Base-by-base conservation (phyloP, 139 green algal species). In the Yamagishiella unicocca region DNA sequence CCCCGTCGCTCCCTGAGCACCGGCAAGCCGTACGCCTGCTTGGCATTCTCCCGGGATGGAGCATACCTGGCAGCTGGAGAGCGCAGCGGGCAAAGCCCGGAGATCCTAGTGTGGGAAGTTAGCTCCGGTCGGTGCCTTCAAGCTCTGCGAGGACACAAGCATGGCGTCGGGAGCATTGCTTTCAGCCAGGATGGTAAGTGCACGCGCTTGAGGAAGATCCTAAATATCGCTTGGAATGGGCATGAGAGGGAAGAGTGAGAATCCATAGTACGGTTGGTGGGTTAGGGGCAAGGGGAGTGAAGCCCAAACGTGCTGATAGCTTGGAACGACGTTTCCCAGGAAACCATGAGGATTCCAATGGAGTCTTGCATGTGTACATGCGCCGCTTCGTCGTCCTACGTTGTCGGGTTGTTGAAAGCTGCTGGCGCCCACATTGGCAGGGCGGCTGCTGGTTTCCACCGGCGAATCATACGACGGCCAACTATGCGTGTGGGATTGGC, bases 401-500 rank as follows among this genome's bases (percentile, higher is more conserved):
- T n/a, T n/a, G n/a, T n/a, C n/a, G n/a, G n/a, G n/a, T n/a, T n/a
- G n/a, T n/a, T n/a, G n/a, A n/a, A n/a, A n/a, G n/a, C n/a, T n/a
- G n/a, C n/a, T n/a, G n/a, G n/a, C n/a, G n/a, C n/a, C n/a, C n/a
- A n/a, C n/a, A n/a, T 4, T 3, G 71, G 64, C 91, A 94, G 91
- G 92, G 24, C 87, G 82, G 38, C 62, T 93, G 53, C 64, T 94
- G 45, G 45, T 84, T 0, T 89, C 90, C 2, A 77, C 84, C 0
- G 92, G 92, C 31, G 74, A 53, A 0, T 58, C 79, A 0, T 80
- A 85, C 73, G 92, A 94, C 64, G 88, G 82, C 25, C 90, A 90
- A 82, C 27, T 92, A 22, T 89, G 75, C 50, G 66, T 90, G 21
- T 93, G 92, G 92, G 89, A 95, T 58, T 94, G 89, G 89, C 50